Conservation (phyloP, 2,329 filamentous ascomycete genomes). For the Setomelanomma holmii region DNA sequence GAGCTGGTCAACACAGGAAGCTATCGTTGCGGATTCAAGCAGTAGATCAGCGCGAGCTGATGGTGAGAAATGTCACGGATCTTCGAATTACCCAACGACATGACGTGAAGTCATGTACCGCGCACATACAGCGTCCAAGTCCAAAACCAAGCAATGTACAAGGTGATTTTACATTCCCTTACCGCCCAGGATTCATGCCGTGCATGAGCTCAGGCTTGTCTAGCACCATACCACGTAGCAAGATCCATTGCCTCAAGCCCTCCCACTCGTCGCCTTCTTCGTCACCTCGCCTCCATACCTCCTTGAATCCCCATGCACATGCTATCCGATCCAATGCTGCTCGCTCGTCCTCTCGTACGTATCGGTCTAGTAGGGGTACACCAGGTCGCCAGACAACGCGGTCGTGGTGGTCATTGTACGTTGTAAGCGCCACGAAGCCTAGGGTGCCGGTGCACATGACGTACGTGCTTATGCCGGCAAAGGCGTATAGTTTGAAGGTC, state of each 20-base stretch:
- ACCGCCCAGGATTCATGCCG: constrained; percentile 70
- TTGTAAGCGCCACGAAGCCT: constrained; percentile 83
- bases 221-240: constrained; percentile 84
- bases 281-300: constrained; percentile 79
- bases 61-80: too few relatives aligned
- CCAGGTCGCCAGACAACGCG: constrained; percentile 90
- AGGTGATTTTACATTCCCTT: background rate
- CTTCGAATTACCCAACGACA: too few relatives aligned
- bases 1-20: too few relatives aligned
- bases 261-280: constrained; percentile 94
- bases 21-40: too few relatives aligned
- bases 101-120: too few relatives aligned
- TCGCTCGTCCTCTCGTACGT: constrained; percentile 89
- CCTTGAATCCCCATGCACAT: constrained; percentile 89
- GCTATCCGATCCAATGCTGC: constrained; percentile 86
- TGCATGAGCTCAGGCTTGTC: constrained; percentile 91
- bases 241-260: constrained; percentile 80
- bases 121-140: too few relatives aligned
- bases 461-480: constrained; percentile 83
- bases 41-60: too few relatives aligned
- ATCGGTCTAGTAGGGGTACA: constrained; percentile 79
- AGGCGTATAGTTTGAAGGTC: constrained; percentile 78
- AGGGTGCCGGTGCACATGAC: constrained; percentile 80
- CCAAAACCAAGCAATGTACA: too few relatives aligned
- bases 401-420: constrained; percentile 93